Percentiles rank a stretch among this genome's conserved stretches.
phyloP scores from a whole-genome alignment of 306 rosid genomes.

The Herpetospermum pedunculosum region DNA sequence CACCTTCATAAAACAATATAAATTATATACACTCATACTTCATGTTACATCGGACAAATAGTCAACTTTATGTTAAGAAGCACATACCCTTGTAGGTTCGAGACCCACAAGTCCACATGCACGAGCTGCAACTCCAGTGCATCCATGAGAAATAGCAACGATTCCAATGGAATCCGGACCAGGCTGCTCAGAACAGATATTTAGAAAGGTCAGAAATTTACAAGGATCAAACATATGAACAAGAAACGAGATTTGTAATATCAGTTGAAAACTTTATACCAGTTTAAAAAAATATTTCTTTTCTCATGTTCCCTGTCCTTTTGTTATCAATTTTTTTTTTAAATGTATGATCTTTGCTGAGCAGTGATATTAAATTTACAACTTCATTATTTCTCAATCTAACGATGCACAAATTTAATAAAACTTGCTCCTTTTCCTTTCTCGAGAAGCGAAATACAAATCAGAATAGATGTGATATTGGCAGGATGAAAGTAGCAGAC shows the following conservation, averaged over 20 bases:
- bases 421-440: not conserved
- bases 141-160: constrained; percentile 98
- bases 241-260: not conserved
- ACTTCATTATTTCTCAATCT: not conserved
- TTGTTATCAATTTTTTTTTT: not conserved
- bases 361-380: not conserved
- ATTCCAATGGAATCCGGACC: constrained; percentile 99
- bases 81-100: constrained; percentile 88
- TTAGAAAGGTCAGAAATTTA: not conserved
- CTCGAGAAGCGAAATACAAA: not conserved
- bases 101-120: constrained; percentile 98
- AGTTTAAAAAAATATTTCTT: too few relatives aligned
- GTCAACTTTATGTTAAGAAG: constrained; percentile 1
- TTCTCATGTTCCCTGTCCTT: not conserved
- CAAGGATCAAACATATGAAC: not conserved
- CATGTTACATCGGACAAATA: not conserved
- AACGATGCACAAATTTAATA: not conserved
- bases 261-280: too few relatives aligned
- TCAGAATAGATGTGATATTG: not conserved
- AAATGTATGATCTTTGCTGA: not conserved
- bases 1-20: constrained; percentile 37
- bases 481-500: constrained; percentile 3
- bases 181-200: constrained; percentile 52
- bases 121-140: constrained; percentile 99
- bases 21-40: not conserved